A percentile compares a stretch with the other conserved stretches of the same genome.
Evolutionary conservation across 2,329 filamentous ascomycete genomes (phyloP).

Genomic region (Thielaviopsis musarum): DNA sequence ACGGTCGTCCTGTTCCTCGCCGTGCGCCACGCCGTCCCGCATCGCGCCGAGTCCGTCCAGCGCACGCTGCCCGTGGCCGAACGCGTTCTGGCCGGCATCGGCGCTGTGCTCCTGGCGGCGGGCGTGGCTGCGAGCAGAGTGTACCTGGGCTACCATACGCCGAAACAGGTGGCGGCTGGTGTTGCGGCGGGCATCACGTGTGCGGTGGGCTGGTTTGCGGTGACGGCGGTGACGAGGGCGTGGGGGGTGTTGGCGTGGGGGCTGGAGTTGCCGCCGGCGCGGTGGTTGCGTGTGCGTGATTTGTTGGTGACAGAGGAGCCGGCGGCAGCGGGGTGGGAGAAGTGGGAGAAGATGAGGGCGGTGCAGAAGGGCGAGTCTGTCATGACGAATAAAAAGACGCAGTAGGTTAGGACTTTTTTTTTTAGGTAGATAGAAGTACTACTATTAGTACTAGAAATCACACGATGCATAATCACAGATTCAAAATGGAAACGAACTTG

Average conservation of each 20-base stretch:
- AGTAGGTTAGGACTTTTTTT: neutral
- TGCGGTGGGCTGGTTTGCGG: constrained; percentile 62
- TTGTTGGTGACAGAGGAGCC: constrained; percentile 77
- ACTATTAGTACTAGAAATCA: too few relatives aligned
- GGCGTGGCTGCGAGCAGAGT: constrained; percentile 67
- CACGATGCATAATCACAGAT: too few relatives aligned
- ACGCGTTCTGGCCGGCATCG: constrained; percentile 35
- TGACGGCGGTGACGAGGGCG: constrained; percentile 49
- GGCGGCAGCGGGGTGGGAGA: constrained; percentile 82
- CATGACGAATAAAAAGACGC: neutral
- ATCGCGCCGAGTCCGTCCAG: neutral
- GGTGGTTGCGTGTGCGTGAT: constrained; percentile 60
- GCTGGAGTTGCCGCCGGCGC: constrained; percentile 46
- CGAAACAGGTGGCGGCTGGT: constrained; percentile 72
- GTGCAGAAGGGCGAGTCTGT: neutral
- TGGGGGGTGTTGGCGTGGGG: constrained; percentile 56
- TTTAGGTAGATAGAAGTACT: too few relatives aligned
- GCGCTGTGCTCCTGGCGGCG: constrained; percentile 43
- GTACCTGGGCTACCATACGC: constrained; percentile 87
- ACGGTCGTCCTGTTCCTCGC: constrained; percentile 65
- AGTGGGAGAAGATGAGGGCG: constrained; percentile 50
- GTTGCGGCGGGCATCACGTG: constrained; percentile 51
- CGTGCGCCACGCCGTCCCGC: constrained; percentile 37
- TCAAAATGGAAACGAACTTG: neutral
- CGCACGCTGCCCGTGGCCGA: constrained; percentile 42